Evolutionary conservation across 805 yeast genomes (phyloP).

Genomic region (Zygoascus biomembranicola): DNA sequence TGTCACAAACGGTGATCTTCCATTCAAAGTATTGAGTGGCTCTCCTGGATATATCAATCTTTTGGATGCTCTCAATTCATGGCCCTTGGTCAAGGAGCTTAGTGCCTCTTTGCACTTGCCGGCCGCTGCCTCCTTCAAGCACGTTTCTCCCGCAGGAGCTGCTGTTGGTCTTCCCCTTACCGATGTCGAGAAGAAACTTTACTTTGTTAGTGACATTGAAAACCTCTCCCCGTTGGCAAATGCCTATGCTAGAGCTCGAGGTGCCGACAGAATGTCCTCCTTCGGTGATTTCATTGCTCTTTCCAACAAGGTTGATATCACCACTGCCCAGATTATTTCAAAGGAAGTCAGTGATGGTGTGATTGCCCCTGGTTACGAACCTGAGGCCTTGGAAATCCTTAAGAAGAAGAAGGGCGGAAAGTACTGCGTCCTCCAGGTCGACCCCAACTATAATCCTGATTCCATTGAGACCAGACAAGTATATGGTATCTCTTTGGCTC

Average conservation of each 20-base stretch:
- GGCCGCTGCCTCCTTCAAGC: slow-evolving; percentile 98
- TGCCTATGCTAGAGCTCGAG: slow-evolving; percentile 99
- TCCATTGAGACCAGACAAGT: slow-evolving; percentile 84
- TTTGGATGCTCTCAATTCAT: slow-evolving; percentile 92
- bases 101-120: slow-evolving; percentile 91
- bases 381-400: slow-evolving; percentile 84
- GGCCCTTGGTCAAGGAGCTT: slow-evolving; percentile 97
- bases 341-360: slow-evolving; percentile 98
- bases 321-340: slow-evolving; percentile 94
- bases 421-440: slow-evolving; percentile 93
- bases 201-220: slow-evolving; percentile 91
- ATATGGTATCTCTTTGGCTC: slow-evolving; percentile 90
- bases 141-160: slow-evolving; percentile 98
- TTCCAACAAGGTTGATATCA: slow-evolving; percentile 90
- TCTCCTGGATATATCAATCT: slow-evolving; percentile 97
- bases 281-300: slow-evolving; percentile 98
- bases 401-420: slow-evolving; percentile 94
- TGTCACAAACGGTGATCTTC: slow-evolving; percentile 78
- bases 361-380: slow-evolving; percentile 93
- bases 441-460: slow-evolving; percentile 86
- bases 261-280: slow-evolving; percentile 99
- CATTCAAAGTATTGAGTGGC: slow-evolving; percentile 88
- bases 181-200: slow-evolving; percentile 87
- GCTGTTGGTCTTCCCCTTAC: slow-evolving; percentile 93
- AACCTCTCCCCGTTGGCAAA: slow-evolving; percentile 93